Conservation (phyloP, 2,329 filamentous ascomycete genomes). For the Neonectria coccinea region DNA sequence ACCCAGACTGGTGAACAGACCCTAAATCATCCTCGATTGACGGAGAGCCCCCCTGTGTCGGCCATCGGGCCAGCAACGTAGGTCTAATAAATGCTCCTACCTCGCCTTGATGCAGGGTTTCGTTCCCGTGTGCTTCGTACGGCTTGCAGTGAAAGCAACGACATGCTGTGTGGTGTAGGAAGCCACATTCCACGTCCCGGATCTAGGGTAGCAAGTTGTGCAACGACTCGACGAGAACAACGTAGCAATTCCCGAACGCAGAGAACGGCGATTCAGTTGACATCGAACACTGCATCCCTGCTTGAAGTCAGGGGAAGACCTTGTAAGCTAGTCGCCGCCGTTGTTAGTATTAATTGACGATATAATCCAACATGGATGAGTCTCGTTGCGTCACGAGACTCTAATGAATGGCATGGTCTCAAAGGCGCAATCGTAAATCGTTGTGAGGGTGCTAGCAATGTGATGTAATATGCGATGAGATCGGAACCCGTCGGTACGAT, state of each 20-base stretch:
- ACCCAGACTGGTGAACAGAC: not conserved
- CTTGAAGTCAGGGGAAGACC: not conserved
- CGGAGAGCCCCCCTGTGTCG: constrained; percentile 28
- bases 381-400: not conserved
- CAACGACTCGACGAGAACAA: constrained; percentile 15
- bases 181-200: constrained; percentile 1
- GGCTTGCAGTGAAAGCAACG: not conserved
- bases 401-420: not conserved
- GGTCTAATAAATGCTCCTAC: not conserved
- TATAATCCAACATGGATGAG: not conserved
- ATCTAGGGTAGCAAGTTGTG: constrained; percentile 15
- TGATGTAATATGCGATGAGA: not conserved
- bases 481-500: constrained; percentile 1
- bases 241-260: constrained; percentile 32
- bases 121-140: not conserved
- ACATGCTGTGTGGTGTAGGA: constrained; percentile 16
- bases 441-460: not conserved
- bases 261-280: constrained; percentile 28
- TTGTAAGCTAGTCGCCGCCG: not conserved
- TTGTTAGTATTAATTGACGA: constrained; percentile 5
- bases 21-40: constrained; percentile 18
- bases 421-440: not conserved
- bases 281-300: not conserved
- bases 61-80: constrained; percentile 32
- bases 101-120: not conserved